Percentiles rank a stretch among this genome's conserved stretches.
Evolutionary conservation across 164 flowering plant species (phyloP).

Genomic region (Umbellularia californica): DNA sequence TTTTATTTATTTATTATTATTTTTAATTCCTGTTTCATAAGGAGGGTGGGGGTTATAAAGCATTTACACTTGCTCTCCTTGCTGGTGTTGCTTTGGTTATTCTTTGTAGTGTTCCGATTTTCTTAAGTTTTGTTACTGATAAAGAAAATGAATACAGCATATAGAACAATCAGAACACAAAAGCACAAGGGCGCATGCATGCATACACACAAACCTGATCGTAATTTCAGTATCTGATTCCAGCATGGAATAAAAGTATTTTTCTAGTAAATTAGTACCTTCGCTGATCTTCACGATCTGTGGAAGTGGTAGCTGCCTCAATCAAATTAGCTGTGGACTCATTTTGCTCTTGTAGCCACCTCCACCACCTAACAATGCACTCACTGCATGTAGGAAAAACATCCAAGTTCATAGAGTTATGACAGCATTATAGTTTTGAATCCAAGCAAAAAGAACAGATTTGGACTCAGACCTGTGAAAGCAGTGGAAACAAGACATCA

Average conservation of each 20-base stretch:
- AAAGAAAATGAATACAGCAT: too few relatives aligned
- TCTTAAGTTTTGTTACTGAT: too few relatives aligned
- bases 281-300: slow-evolving; percentile 15
- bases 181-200: background rate
- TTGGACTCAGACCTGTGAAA: slow-evolving; percentile 60
- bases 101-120: too few relatives aligned
- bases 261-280: slow-evolving; percentile 21
- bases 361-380: slow-evolving; percentile 91
- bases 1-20: too few relatives aligned
- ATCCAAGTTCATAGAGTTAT: background rate
- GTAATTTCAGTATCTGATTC: background rate
- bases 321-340: slow-evolving; percentile 20
- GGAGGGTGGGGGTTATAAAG: too few relatives aligned
- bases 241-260: slow-evolving; percentile 3
- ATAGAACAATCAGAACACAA: background rate
- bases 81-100: too few relatives aligned
- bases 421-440: background rate
- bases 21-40: too few relatives aligned
- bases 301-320: slow-evolving; percentile 12
- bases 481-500: slow-evolving; percentile 98
- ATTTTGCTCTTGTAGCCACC: slow-evolving; percentile 58
- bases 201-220: background rate
- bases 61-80: too few relatives aligned
- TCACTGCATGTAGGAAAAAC: slow-evolving; percentile 41
- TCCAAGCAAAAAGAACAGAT: background rate